A percentile compares a stretch with the other conserved stretches of the same genome.
Evolutionary conservation across 2,329 filamentous ascomycete genomes (phyloP).

Genomic region (Fusarium stilboides): DNA sequence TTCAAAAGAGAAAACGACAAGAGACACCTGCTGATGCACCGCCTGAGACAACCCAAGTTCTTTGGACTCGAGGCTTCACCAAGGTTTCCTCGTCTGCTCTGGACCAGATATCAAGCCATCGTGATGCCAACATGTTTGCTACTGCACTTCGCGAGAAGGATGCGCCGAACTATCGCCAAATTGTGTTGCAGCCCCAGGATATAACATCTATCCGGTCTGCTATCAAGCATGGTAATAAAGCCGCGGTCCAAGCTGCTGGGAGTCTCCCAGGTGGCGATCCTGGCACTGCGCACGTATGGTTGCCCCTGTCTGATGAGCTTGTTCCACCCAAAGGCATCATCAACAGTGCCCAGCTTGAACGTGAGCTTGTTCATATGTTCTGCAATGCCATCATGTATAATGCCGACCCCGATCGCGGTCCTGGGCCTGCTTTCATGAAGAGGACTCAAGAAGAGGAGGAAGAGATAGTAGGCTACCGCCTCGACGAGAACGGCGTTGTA

Average conservation of each 20-base stretch:
- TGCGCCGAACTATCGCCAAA: constrained; percentile 81
- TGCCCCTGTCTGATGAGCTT: constrained; percentile 82
- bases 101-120: constrained; percentile 83
- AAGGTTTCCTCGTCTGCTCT: constrained; percentile 80
- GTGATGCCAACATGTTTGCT: constrained; percentile 84
- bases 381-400: constrained; percentile 99
- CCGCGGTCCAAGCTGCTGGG: constrained; percentile 72
- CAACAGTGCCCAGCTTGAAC: constrained; percentile 92
- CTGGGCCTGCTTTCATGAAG: constrained; percentile 73
- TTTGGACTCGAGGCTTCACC: constrained; percentile 82
- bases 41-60: constrained; percentile 75
- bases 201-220: constrained; percentile 83
- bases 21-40: constrained; percentile 64
- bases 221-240: constrained; percentile 80
- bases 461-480: constrained; percentile 71
- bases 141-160: constrained; percentile 81
- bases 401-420: constrained; percentile 80
- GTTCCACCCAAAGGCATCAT: constrained; percentile 91
- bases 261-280: constrained; percentile 73
- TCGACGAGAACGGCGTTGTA: constrained; percentile 88
- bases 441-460: constrained; percentile 61
- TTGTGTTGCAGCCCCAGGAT: constrained; percentile 82
- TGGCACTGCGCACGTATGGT: constrained; percentile 69
- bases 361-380: constrained; percentile 96
- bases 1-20: constrained; percentile 71